A percentile compares a stretch with the other conserved stretches of the same genome.
Conservation (phyloP, 257 asterid species). For the Solanum chaucha region DNA sequence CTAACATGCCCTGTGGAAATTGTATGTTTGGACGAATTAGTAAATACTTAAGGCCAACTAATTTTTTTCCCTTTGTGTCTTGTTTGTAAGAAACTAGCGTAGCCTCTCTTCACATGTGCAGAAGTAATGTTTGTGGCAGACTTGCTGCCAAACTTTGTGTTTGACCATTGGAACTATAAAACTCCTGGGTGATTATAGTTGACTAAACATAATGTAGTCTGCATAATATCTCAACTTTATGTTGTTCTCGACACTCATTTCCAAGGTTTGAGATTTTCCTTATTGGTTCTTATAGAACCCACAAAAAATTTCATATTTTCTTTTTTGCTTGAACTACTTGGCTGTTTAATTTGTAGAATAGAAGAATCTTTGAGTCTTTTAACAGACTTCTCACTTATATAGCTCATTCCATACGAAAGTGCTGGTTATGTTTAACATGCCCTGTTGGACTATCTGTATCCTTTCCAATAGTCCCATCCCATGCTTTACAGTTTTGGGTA, state of each 20-base stretch:
- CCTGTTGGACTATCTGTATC: background rate
- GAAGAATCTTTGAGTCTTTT: background rate
- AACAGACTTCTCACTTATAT: background rate
- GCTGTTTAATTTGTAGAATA: background rate
- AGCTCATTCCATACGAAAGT: background rate
- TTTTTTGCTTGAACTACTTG: background rate
- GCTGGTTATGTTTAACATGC: background rate
- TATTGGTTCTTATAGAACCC: background rate
- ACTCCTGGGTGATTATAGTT: background rate
- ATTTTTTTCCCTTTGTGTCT: background rate
- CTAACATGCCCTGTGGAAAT: background rate
- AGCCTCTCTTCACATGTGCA: background rate
- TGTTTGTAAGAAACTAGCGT: background rate
- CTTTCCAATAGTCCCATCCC: background rate
- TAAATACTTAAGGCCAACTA: background rate
- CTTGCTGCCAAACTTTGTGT: background rate
- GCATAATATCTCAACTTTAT: background rate
- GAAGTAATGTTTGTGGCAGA: too few relatives aligned
- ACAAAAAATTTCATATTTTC: background rate
- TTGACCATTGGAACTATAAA: background rate
- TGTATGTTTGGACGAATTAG: background rate
- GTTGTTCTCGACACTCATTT: background rate
- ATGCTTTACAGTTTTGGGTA: background rate
- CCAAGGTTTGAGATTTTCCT: background rate
- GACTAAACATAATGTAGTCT: background rate